phyloP scores from a whole-genome alignment of 139 green algal genomes.

The Mesotaenium endlicherianum region DNA sequence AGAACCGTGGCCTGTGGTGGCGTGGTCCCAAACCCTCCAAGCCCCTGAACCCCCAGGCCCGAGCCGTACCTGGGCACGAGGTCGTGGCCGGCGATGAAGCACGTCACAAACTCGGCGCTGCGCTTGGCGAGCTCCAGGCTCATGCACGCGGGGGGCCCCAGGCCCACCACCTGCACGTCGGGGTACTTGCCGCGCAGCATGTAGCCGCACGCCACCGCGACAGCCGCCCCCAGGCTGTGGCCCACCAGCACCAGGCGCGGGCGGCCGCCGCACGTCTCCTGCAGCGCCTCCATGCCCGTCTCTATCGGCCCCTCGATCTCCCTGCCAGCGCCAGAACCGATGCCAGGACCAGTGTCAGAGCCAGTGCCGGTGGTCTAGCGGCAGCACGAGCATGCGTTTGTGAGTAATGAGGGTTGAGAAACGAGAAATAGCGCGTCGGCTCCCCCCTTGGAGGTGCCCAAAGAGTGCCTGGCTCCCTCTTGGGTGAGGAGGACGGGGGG shows the following conservation, averaged over 20 bases:
- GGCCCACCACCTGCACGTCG: conserved; percentile 10
- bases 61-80: conserved; percentile 25
- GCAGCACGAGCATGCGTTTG: neutral
- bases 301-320: neutral
- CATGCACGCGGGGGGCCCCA: conserved; percentile 21
- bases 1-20: too few species aligned
- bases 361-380: too few species aligned
- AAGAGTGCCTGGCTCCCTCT: too few species aligned
- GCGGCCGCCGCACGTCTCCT: neutral
- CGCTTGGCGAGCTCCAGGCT: neutral
- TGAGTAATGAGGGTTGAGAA: too few species aligned
- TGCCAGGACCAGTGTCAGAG: too few species aligned
- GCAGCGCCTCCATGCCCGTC: neutral
- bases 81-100: conserved; percentile 17
- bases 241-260: conserved; percentile 17
- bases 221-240: conserved; percentile 34
- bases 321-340: neutral
- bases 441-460: too few species aligned
- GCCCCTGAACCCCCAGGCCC: too few species aligned
- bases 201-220: neutral
- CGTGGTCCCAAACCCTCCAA: too few species aligned
- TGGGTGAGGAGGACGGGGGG: too few species aligned
- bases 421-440: too few species aligned
- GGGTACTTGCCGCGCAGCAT: conserved; percentile 13
- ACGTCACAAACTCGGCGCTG: conserved; percentile 12